phyloP scores from a whole-genome alignment of 441 rosid species.

The Viola pubescens region DNA sequence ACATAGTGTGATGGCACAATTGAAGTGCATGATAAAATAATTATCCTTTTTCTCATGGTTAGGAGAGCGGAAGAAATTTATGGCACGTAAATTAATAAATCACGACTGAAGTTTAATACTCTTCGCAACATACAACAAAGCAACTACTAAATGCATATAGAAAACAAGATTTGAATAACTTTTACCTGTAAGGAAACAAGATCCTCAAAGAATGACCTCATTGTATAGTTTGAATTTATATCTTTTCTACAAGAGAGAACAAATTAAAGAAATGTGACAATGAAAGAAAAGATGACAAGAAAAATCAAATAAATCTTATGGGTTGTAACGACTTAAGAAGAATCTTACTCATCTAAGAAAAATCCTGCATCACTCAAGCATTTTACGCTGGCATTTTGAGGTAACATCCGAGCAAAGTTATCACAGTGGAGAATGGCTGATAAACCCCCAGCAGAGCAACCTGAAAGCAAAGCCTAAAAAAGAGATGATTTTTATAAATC shows the following conservation, averaged over 20 bases:
- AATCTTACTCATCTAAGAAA: slow-evolving; percentile 66
- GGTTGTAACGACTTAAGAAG: background rate
- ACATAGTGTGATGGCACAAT: too few species aligned
- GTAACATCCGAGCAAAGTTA: slow-evolving; percentile 45
- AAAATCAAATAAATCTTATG: background rate
- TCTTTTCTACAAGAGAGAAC: slow-evolving; percentile 45
- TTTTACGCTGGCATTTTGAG: slow-evolving; percentile 49
- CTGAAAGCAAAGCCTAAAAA: slow-evolving; percentile 71
- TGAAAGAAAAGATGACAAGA: background rate
- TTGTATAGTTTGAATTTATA: slow-evolving; percentile 45
- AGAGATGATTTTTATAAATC: background rate
- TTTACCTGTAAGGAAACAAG: slow-evolving; percentile 65
- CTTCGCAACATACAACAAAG: too few species aligned
- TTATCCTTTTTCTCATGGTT: slow-evolving; percentile 6
- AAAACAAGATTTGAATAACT: background rate
- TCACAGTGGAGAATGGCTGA: slow-evolving; percentile 74
- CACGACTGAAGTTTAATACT: too few species aligned
- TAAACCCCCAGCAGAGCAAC: slow-evolving; percentile 94
- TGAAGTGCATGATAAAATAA: background rate
- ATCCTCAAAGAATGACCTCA: slow-evolving; percentile 51
- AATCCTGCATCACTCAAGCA: slow-evolving; percentile 94
- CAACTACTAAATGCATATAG: background rate
- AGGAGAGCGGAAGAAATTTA: too few species aligned
- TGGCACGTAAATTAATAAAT: too few species aligned
- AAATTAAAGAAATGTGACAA: slow-evolving; percentile 3